Base-by-base conservation (phyloP, 768 basidiomycete species). In the Boletus huronensis region DNA sequence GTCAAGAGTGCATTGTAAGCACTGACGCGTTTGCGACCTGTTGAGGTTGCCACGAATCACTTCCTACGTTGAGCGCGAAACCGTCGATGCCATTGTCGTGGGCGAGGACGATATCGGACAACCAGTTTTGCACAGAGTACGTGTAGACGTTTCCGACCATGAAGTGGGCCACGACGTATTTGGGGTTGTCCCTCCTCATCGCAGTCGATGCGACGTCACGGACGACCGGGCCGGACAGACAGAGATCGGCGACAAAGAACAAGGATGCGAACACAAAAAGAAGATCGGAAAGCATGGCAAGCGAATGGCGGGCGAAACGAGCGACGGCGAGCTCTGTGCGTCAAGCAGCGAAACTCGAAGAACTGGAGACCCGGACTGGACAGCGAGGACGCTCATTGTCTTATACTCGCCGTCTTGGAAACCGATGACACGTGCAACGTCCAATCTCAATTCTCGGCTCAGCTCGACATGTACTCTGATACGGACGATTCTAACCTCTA, bases 21-120 rank as follows among this genome's bases (percentile, higher is more conserved):
- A 74, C 76, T 69, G 70, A 90, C 74, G 88, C 89, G 53, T 83
- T 79, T 35, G 79, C 75, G 9, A 90, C 80, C 48, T 82, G 81
- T 41, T 71, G 72, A 35, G 78, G 73, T 60, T 89, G 80, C 85
- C 86, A 90, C 39, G 67, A 57, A 61, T 88, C 85, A 0, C 59
- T 62, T 23, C 89, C 89, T 42, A 85, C 75, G 63, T 90, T 90
- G 52, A 92, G 75, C 1, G 85, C 85, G 67, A 87, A 88, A 1
- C 76, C 86, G 55, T 88, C 86, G 58, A 88, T 79, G 16, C 84
- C 84, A 52, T 75, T 78, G 6, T 75, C 65, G 53, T 79, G 71
- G 0, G 88, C 88, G 16, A 83, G 76, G 3, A 58, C 28, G 23
- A 88, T 80, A 61, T 88, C 77, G 54, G 72, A 79, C 48, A 78